These are phyloP conservation scores for Penicillium expansum DNA, from an alignment of 2,329 filamentous ascomycete genomes.

Conservation along the genomic window DNA sequence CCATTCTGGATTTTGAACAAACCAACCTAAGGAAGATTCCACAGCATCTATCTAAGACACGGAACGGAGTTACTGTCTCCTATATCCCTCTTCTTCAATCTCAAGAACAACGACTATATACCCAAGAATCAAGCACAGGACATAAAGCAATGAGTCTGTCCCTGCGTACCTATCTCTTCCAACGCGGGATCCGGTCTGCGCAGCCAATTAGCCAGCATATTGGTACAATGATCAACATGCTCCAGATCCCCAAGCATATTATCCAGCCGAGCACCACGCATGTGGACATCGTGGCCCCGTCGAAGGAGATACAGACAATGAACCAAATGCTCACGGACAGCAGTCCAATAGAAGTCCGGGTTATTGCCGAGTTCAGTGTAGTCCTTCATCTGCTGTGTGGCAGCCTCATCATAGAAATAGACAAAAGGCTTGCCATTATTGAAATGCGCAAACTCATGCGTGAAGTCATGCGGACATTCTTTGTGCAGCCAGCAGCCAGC, in stretches of 20 bases:
- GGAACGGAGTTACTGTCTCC: background rate
- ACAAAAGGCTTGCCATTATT: conserved; percentile 16
- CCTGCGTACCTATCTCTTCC: conserved; percentile 13
- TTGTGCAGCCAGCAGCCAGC: conserved; percentile 18
- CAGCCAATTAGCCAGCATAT: conserved; percentile 16
- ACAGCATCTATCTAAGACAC: background rate
- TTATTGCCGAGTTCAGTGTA: conserved; percentile 12
- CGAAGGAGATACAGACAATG: conserved; percentile 17
- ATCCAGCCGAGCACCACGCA: conserved; percentile 16
- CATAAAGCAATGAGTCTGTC: conserved; percentile 14
- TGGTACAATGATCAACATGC: conserved; percentile 18
- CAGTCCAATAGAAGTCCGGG: conserved; percentile 11
- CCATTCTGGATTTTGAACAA: background rate
- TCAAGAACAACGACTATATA: background rate
- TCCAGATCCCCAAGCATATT: conserved; percentile 15
- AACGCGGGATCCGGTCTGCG: conserved; percentile 8
- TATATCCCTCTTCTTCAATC: background rate
- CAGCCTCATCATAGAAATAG: conserved; percentile 16
- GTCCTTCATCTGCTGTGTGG: conserved; percentile 12
- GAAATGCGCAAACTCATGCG: conserved; percentile 12
- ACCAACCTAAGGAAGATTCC: background rate
- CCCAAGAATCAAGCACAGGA: conserved; percentile 9
- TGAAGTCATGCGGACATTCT: conserved; percentile 15
- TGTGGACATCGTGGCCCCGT: conserved; percentile 16
- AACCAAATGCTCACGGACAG: conserved; percentile 11